Evolutionary conservation across 495 filamentous ascomycete genomes (phyloP), one percentile per base, ranked within the genome.

Genomic region (Talaromyces adpressus): DNA sequence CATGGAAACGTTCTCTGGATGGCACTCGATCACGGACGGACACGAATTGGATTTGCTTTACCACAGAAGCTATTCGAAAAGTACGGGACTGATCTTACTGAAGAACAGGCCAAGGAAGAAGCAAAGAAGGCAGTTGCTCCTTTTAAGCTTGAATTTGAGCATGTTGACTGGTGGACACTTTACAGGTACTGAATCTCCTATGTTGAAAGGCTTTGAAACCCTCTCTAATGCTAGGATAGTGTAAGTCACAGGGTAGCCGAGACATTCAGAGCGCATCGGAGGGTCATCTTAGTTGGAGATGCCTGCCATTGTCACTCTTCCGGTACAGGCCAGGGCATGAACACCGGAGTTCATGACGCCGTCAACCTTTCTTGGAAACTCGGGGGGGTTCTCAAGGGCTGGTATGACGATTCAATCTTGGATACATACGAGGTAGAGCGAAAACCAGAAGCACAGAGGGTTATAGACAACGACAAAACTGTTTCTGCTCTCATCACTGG

Each of bases 361-460:
- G 65, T 82, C 34, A 81, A 82, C 60, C 74, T 84, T 0, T 77
- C 71, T 11, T 84, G 82, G 82, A 83, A 83, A 63, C 69, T 84
- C n/a, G 65, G 65, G 3, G 61, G 64, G 8, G 57, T 66, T 6
- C 16, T 64, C 25, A 64, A 66, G 23, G 51, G 62, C 34, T 58
- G 57, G 36, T 62, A 59, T 32, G 45, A 36, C 11, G 16, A 30
- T 12, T 4, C 41, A 4, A 41, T 70, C 9, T 56, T 66, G 59
- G 52, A 66, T n/a, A 66, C 64, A 20, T 70, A 70, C 66, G 64
- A 66, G 20, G 7, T 20, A 8, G 68, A 70, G 36, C 36, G 36
- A 41, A 41, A 41, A 16, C 36, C 36, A 16, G 36, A 41, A 16
- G 36, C 36, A 41, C 36, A 41, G 36, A 41, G 36, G 14, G 36